Evolutionary conservation across 1,284 basidiomycete species (phyloP).

Genomic region (Melampsora americana): DNA sequence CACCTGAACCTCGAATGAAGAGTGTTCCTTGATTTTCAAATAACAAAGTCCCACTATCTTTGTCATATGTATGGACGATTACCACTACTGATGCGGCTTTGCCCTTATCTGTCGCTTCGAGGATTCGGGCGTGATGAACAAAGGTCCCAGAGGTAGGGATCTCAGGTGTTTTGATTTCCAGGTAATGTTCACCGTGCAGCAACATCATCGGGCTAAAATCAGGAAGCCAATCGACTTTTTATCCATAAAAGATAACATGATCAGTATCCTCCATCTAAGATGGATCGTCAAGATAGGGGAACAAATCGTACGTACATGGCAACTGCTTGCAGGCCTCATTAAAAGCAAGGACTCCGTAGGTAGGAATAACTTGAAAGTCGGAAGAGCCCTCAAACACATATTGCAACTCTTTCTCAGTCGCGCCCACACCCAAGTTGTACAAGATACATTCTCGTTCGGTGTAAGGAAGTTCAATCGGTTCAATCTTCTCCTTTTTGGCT

Average conservation of each 20-base stretch:
- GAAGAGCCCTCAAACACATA: conserved; percentile 89
- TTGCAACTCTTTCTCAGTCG: conserved; percentile 83
- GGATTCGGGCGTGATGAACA: conserved; percentile 65
- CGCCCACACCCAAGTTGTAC: conserved; percentile 95
- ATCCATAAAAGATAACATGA: conserved; percentile 18
- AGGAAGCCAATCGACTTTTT: conserved; percentile 79
- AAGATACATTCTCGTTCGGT: conserved; percentile 87
- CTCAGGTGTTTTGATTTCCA: conserved; percentile 73
- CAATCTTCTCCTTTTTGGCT: conserved; percentile 67
- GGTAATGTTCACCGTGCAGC: conserved; percentile 96
- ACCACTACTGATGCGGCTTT: conserved; percentile 84
- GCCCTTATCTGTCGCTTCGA: conserved; percentile 80
- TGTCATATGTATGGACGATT: conserved; percentile 74
- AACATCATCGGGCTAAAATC: conserved; percentile 94
- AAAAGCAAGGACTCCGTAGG: conserved; percentile 95
- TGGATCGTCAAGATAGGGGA: neutral
- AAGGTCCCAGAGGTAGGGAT: conserved; percentile 85
- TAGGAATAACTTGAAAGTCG: conserved; percentile 79
- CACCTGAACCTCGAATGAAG: conserved; percentile 89
- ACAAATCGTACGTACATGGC: conserved; percentile 44
- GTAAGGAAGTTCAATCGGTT: conserved; percentile 68
- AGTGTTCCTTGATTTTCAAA: conserved; percentile 92
- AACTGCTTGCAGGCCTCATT: conserved; percentile 66
- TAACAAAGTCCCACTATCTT: conserved; percentile 71
- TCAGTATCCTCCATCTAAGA: neutral